Base-by-base conservation (phyloP, 495 filamentous ascomycete species). In the Niebla homalea region DNA sequence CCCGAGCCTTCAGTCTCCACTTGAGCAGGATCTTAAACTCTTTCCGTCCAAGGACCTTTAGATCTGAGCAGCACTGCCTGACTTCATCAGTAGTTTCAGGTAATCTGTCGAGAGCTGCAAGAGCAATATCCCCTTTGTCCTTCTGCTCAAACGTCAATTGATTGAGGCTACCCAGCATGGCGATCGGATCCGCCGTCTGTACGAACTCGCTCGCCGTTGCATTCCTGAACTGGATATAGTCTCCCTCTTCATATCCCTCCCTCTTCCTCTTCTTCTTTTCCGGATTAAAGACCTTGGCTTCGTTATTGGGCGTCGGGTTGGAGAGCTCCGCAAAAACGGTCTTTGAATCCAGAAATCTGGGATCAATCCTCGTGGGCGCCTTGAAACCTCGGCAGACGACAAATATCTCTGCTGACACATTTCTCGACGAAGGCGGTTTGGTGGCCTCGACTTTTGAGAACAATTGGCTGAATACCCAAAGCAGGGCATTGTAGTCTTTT, bases 381-480 rank as follows among this genome's bases (percentile, higher is more conserved):
- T 87, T 92, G 74, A 78, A 97, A 4, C 89, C 90, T 48, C 81
- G 81, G 64, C 92, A 97, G 19, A 97, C 90, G 55, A 96, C 92
- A 72, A 96, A 97, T 45, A 96, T 97, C 73, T 97, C 90, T 49
- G 90, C 90, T 21, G 88, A 94, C 22, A 97, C 92, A 54, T 89
- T 95, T 68, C 92, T 74, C 1, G 87, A 94, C 4, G 90, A 95
- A 4, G 92, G 92, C 12, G 92, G 92, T 66, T 98, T 98, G 8
- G 92, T 98, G 5, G 92, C 89, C 59, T 97, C 89, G 45, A 98
- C 92, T 41, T 89, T 90, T 23, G 72, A 74, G 71, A 98, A 98
- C 3, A 97, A 73, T 64, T 97, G 93, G 59, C 94, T 94, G 73
- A 95, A 93, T 38, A 97, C 90, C 92, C 92, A 99, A 42, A 96